These are phyloP conservation scores for Plantago ovata DNA, from an alignment of 257 asterid species.

Conservation along the genomic window DNA sequence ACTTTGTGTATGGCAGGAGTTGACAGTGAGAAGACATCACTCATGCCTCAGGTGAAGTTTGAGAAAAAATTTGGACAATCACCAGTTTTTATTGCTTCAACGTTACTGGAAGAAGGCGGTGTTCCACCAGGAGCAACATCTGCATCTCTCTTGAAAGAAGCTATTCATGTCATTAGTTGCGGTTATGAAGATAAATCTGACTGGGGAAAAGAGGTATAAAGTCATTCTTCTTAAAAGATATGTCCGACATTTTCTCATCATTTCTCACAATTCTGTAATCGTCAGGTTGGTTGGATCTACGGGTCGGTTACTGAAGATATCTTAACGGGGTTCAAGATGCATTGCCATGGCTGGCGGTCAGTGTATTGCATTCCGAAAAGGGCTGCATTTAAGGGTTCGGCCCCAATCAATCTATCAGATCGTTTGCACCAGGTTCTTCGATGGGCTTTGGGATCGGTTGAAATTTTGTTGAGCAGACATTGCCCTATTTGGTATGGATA, in stretches of 20 bases:
- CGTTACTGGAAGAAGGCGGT: slow-evolving; percentile 85
- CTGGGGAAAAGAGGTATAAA: slow-evolving; percentile 93
- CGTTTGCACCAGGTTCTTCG: slow-evolving; percentile 98
- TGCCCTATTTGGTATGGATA: slow-evolving; percentile 98
- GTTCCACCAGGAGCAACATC: slow-evolving; percentile 81
- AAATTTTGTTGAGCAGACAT: slow-evolving; percentile 81
- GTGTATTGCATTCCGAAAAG: slow-evolving; percentile 86
- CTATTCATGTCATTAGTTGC: slow-evolving; percentile 94
- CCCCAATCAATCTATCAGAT: slow-evolving; percentile 94
- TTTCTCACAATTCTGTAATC: slow-evolving; percentile 11
- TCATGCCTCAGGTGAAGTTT: slow-evolving; percentile 77
- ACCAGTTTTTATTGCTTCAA: slow-evolving; percentile 85
- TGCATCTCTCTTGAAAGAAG: slow-evolving; percentile 96
- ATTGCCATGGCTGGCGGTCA: slow-evolving; percentile 97
- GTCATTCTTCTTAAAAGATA: not conserved
- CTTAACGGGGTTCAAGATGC: slow-evolving; percentile 97
- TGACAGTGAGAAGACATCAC: slow-evolving; percentile 68
- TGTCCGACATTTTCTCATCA: not conserved
- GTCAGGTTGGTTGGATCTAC: slow-evolving; percentile 94
- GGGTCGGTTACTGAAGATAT: slow-evolving; percentile 98
- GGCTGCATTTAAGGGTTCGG: slow-evolving; percentile 93
- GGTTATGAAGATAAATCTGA: slow-evolving; percentile 97
- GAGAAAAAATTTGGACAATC: slow-evolving; percentile 96
- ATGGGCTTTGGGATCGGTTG: slow-evolving; percentile 98
- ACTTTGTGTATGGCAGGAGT: slow-evolving; percentile 47